Evolutionary conservation across 371 early-diverging fungal genomes (phyloP).

Genomic region (Blakeslea trispora): DNA sequence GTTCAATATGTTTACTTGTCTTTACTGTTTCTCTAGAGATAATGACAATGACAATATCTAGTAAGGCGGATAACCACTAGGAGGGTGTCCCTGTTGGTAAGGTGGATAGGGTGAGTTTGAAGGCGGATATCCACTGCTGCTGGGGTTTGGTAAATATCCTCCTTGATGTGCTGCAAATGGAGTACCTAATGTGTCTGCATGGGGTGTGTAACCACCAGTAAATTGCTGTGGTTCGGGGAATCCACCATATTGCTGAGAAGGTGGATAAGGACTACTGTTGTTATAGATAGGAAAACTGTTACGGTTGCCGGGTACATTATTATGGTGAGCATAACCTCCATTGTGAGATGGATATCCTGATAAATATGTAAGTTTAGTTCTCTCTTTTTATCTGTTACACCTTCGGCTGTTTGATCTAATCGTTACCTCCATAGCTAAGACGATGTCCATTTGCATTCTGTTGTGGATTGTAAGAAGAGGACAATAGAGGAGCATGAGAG

Average conservation of each 20-base stretch:
- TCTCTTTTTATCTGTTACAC: not conserved
- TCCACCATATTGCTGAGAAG: slow-evolving; percentile 9
- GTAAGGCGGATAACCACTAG: slow-evolving; percentile 19
- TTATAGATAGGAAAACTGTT: slow-evolving; percentile 19
- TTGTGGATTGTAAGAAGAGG: slow-evolving; percentile 27
- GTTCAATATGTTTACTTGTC: not conserved
- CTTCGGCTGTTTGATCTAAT: no score
- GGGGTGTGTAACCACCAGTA: slow-evolving; percentile 18
- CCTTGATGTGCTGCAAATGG: slow-evolving; percentile 40
- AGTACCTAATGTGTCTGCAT: slow-evolving; percentile 20
- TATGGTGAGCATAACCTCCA: slow-evolving; percentile 6
- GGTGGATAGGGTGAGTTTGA: slow-evolving; percentile 14
- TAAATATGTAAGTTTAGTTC: not conserved
- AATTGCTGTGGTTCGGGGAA: slow-evolving; percentile 35
- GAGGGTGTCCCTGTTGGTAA: slow-evolving; percentile 1
- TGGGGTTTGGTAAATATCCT: slow-evolving; percentile 2
- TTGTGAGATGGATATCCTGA: slow-evolving; percentile 17
- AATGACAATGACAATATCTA: not conserved
- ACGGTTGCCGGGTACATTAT: slow-evolving; percentile 7
- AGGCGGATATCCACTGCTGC: slow-evolving; percentile 15
- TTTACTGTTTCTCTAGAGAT: not conserved
- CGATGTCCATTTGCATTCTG: not conserved
- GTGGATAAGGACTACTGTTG: slow-evolving; percentile 10
- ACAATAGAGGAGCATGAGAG: slow-evolving; percentile 21
- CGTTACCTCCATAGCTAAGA: slow-evolving; percentile 15